These are phyloP conservation scores for Aquilaria sinensis DNA, from an alignment of 345 rosid genomes.

Conservation along the genomic window DNA sequence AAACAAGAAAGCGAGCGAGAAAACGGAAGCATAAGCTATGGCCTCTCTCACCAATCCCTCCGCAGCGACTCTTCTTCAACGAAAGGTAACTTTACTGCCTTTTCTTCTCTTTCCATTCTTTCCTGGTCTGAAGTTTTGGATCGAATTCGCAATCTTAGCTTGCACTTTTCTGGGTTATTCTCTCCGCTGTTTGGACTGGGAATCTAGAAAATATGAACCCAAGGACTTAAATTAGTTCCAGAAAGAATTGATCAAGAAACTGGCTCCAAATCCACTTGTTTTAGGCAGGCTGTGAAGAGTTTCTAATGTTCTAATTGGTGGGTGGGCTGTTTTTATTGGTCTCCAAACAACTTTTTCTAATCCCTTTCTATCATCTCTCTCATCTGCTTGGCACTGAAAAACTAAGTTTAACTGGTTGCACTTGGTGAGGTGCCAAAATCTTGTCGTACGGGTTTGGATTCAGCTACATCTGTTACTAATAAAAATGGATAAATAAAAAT, in stretches of 20 bases:
- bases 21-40: conserved; percentile 27
- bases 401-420: no score
- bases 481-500: no score
- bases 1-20: not conserved
- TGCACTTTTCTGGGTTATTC: not conserved
- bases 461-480: no score
- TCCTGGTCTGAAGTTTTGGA: not conserved
- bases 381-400: no score
- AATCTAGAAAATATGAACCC: not conserved
- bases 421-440: no score
- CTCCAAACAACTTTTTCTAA: no score
- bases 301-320: not conserved
- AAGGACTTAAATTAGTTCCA: not conserved
- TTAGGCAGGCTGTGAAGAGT: not conserved
- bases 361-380: no score
- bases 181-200: not conserved
- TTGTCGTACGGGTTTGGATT: no score
- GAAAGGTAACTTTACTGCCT: conserved; percentile 32
- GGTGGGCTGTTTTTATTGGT: no score
- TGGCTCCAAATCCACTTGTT: not conserved
- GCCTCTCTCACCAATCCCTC: conserved; percentile 58
- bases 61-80: conserved; percentile 30
- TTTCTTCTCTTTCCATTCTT: not conserved
- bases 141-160: no score
- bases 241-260: not conserved